These are phyloP conservation scores for Cladosporium sp. DNA, from an alignment of 2,329 filamentous ascomycete species.

Conservation along the genomic window DNA sequence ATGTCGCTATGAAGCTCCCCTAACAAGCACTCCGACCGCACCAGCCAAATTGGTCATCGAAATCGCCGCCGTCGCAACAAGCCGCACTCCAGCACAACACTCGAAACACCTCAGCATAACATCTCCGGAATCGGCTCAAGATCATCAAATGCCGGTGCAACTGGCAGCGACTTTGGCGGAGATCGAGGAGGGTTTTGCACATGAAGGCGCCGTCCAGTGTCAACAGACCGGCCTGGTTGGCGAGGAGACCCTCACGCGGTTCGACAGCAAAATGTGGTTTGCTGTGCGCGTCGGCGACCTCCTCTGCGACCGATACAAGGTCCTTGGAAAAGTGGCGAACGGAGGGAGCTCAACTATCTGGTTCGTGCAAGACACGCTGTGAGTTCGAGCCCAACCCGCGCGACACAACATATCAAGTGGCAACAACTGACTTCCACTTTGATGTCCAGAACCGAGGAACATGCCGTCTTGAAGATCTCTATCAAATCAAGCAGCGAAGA, in stretches of 20 bases:
- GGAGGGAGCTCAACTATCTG: constrained; percentile 19
- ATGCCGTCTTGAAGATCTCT: constrained; percentile 13
- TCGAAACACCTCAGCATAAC: not conserved
- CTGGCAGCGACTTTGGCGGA: constrained; percentile 19
- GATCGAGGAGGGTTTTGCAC: constrained; percentile 18
- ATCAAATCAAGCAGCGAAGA: constrained; percentile 16
- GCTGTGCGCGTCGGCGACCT: constrained; percentile 14
- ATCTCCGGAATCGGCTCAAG: not conserved
- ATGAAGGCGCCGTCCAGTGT: constrained; percentile 5
- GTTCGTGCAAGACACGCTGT: constrained; percentile 12
- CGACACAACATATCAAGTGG: not conserved
- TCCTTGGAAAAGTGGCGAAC: constrained; percentile 19
- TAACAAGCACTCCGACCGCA: constrained; percentile 11
- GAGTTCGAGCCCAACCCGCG: not conserved
- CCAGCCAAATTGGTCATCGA: not conserved
- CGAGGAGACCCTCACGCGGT: constrained; percentile 19
- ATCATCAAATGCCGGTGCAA: constrained; percentile 6
- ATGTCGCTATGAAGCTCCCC: not conserved
- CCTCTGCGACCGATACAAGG: constrained; percentile 12
- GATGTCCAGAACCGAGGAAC: not conserved
- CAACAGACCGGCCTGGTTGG: constrained; percentile 9
- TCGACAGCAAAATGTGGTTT: constrained; percentile 17
- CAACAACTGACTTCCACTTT: not conserved
- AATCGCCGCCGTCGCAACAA: not conserved
- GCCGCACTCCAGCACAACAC: not conserved